Base-by-base conservation (phyloP, 1,284 basidiomycete genomes). In the Boletus semigastroideus region DNA sequence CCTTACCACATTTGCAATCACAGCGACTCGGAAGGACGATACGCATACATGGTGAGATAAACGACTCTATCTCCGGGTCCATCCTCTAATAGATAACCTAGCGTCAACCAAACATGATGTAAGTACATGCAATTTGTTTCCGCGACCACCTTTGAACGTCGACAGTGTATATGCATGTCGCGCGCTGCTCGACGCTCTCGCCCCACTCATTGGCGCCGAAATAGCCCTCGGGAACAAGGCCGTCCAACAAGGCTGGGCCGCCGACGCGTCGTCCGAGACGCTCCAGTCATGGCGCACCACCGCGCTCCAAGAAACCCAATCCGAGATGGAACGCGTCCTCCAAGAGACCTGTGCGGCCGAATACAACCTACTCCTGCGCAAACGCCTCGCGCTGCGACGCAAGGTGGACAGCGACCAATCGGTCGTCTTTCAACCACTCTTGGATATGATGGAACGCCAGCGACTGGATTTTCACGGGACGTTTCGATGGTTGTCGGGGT, bases 1-100 rank as follows among this genome's bases (percentile, higher is more conserved):
- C 68, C 83, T 0, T 75, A 79, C 48, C 93, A 96, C 63, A 90
- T 98, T 52, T 98, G 95, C 77, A 98, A 98, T 64, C 94, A 98
- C 66, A 86, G 86, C 1, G 96, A 99, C 65, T 82, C 84, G 28
- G 78, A 79, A 49, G 94, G 94, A 0, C 78, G 94, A 39, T 99
- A 98, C 66, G 79, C 89, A 3, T 98, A 94, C 75, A 82, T 82
- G 72, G 87, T 87, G 61, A 54, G 73, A 54, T n/a, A 28, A 20
- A 47, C 17, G 37, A 34, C 19, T 14, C 49, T 5, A 16, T 41
- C 13, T 13, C 25, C 19, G 19, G 36, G 19, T 43, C 16, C 11
- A 11, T 36, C 40, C 39, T 42, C 56, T 61, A 16, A 59, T 49
- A 53, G 33, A 19, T 17, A 0, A 42, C 46, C 5, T 49, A 79